Evolutionary conservation across 2,329 filamentous ascomycete species (phyloP), one percentile per base, ranked within the genome.

Genomic region (Penicillium sp.): DNA sequence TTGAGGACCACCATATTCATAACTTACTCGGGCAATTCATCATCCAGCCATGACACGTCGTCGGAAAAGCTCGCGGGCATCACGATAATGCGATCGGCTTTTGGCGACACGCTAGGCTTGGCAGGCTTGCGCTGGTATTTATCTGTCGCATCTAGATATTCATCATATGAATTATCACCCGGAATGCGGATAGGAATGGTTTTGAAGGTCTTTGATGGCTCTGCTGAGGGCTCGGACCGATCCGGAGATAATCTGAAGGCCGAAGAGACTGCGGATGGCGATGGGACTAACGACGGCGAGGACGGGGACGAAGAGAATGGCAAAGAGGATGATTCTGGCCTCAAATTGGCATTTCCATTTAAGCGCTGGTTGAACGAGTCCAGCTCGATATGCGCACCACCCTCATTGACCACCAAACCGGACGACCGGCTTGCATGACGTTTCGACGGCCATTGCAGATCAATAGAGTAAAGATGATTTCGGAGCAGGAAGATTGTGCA

Each of bases 11-110:
- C 13, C 5, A 17, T 28, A 10, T 6, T 10, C 17, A 6, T 16
- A 7, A 48, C 56, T 47, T 60, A 72, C 63, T 69, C 65, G 1
- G 64, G 59, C n/a, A 73, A 50, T 14, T 69, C 55, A 6, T 61
- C 44, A 3, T 52, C 44, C 4, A 73, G 58, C 70, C 70, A 73
- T 30, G 57, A 48, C 3, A 67, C 64, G 39, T 71, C 56, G 37
- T 72, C 68, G 4, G 49, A 52, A 8, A 59, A 54, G 20, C 66
- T 51, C 37, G 59, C 65, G n/a, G 67, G 68, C 44, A 71, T 52
- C 10, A 68, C 55, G 30, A 68, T 50, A 10, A 60, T 52, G 18
- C 62, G 62, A 48, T 64, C 59, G 17, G 42, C 34, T 35, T 50
- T 47, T 11, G 47, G 47, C 11, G 46, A 36, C n/a, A 46, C 13